phyloP scores from a whole-genome alignment of 192 early-diverging fungal genomes.

The Mortierella claussenii region DNA sequence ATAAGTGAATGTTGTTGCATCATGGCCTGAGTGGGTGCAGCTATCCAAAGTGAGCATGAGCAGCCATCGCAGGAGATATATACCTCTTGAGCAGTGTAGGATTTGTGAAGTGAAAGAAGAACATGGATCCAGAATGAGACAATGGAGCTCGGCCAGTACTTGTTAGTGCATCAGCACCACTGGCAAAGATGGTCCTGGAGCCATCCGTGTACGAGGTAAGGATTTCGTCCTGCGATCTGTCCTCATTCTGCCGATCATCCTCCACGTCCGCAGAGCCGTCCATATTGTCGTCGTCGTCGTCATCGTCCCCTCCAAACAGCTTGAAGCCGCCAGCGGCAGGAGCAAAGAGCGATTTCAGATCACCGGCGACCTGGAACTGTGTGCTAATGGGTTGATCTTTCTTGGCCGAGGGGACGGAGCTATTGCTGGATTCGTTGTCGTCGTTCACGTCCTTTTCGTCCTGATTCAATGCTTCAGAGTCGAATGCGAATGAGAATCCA shows the following conservation, averaged over 20 bases:
- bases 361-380: conserved; percentile 33
- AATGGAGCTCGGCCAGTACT: conserved; percentile 13
- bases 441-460: too few species aligned
- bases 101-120: conserved; percentile 58
- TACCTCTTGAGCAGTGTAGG: conserved; percentile 52
- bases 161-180: conserved; percentile 15
- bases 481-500: conserved; percentile 43
- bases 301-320: conserved; percentile 57
- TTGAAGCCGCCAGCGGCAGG: conserved; percentile 53
- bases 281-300: conserved; percentile 31
- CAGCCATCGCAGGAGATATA: not conserved
- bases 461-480: conserved; percentile 21
- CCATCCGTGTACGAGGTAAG: conserved; percentile 23
- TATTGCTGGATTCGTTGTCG: conserved; percentile 1
- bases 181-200: conserved; percentile 27
- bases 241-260: conserved; percentile 31
- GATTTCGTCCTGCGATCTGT: conserved; percentile 11
- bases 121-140: conserved; percentile 47
- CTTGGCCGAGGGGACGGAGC: not conserved
- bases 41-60: too few species aligned
- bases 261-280: conserved; percentile 29
- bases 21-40: too few species aligned
- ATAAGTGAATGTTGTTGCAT: too few species aligned
- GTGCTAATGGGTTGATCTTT: conserved; percentile 17
- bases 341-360: conserved; percentile 49